Evolutionary conservation across 805 yeast species (phyloP).

Genomic region (Ogataea nitratoaversa): DNA sequence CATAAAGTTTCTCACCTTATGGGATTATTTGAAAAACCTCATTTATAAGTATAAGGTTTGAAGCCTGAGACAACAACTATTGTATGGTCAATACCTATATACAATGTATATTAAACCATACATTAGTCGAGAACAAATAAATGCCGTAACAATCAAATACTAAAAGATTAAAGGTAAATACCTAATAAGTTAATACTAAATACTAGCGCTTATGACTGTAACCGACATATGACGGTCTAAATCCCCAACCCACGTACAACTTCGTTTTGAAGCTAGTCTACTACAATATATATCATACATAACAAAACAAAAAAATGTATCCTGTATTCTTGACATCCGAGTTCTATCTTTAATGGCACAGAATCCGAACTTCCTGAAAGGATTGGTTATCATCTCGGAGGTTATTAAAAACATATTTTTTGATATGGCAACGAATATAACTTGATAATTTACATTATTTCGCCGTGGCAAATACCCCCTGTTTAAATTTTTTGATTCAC

Average conservation of each 20-base stretch:
- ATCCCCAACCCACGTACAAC: neutral
- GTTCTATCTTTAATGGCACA: slow-evolving; percentile 46
- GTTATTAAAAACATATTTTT: slow-evolving; percentile 41
- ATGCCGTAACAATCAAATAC: no score
- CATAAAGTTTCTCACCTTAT: slow-evolving; percentile 49
- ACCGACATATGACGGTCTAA: neutral
- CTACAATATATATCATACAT: neutral
- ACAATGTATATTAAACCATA: no score
- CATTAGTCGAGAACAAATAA: no score
- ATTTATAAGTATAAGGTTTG: slow-evolving; percentile 10
- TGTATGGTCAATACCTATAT: no score
- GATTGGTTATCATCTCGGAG: slow-evolving; percentile 46
- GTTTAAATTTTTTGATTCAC: slow-evolving; percentile 49
- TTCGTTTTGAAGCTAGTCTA: no score
- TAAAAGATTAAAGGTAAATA: no score
- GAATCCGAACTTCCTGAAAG: slow-evolving; percentile 62
- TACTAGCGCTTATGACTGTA: no score
- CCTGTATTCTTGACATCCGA: slow-evolving; percentile 57
- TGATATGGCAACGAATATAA: slow-evolving; percentile 61
- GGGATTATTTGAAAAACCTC: slow-evolving; percentile 20
- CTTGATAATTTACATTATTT: slow-evolving; percentile 55
- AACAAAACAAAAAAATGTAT: slow-evolving; percentile 18
- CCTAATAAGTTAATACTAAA: no score
- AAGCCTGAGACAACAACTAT: no score
- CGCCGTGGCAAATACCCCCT: slow-evolving; percentile 70